phyloP scores from a whole-genome alignment of 208 protist species.

The Acanthamoeba quina region DNA sequence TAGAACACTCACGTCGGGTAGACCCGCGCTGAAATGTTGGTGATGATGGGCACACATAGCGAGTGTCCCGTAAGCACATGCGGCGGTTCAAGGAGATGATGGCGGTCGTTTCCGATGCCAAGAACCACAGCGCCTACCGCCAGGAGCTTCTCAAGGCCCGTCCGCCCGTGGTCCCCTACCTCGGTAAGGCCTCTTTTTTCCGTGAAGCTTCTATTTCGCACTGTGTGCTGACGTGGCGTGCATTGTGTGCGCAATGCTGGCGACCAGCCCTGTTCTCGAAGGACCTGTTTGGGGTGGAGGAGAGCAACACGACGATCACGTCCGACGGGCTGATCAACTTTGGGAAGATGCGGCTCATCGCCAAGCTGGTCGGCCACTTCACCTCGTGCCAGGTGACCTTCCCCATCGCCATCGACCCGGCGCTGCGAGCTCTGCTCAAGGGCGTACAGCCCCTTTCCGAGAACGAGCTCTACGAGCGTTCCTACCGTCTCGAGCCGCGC shows the following conservation, averaged over 20 bases:
- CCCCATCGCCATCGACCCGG: slow-evolving; percentile 54
- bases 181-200: background rate
- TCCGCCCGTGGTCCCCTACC: slow-evolving; percentile 36
- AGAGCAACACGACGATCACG: slow-evolving; percentile 33
- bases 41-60: background rate
- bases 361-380: background rate
- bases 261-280: slow-evolving; percentile 32
- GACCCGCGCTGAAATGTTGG: background rate
- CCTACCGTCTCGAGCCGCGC: slow-evolving; percentile 38
- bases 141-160: slow-evolving; percentile 35
- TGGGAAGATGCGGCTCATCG: slow-evolving; percentile 49
- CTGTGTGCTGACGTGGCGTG: background rate
- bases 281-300: slow-evolving; percentile 64
- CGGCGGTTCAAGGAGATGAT: slow-evolving; percentile 33
- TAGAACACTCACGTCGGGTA: too few species aligned
- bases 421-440: slow-evolving; percentile 38
- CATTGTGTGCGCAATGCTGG: background rate
- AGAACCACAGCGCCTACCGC: slow-evolving; percentile 43
- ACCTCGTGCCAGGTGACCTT: slow-evolving; percentile 18
- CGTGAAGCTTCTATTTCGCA: background rate
- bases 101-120: slow-evolving; percentile 5
- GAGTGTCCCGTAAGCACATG: slow-evolving; percentile 20
- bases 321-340: slow-evolving; percentile 51
- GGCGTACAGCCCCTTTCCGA: slow-evolving; percentile 34
- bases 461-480: slow-evolving; percentile 51